Evolutionary conservation across 495 filamentous ascomycete species (phyloP).

Genomic region (Talaromyces thailandensis): DNA sequence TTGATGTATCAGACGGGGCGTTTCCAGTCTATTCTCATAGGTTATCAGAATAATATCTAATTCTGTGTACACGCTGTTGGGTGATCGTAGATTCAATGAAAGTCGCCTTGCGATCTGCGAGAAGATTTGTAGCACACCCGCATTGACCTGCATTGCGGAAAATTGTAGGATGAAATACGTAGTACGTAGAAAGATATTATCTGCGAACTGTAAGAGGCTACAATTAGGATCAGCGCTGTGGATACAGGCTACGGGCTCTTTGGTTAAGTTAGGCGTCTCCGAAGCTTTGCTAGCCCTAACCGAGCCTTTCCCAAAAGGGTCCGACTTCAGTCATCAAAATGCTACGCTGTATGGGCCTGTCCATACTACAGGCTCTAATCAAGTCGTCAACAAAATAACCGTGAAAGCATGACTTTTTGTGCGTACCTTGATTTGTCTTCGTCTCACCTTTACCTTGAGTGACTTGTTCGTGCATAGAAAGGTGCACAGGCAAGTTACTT

Average conservation of each 20-base stretch:
- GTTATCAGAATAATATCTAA: not conserved
- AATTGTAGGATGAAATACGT: not conserved
- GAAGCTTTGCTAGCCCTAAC: not conserved
- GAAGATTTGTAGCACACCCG: not conserved
- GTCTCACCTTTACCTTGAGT: too few relatives aligned
- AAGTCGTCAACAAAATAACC: not conserved
- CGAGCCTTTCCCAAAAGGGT: not conserved
- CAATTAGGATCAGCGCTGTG: not conserved
- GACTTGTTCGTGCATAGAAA: too few relatives aligned
- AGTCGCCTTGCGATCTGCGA: not conserved
- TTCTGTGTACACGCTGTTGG: not conserved
- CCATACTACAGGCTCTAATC: not conserved
- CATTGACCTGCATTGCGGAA: not conserved
- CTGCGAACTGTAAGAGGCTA: not conserved
- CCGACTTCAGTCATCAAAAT: not conserved
- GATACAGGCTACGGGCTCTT: not conserved
- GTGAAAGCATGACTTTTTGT: too few relatives aligned
- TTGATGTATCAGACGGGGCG: not conserved
- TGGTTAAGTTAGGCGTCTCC: not conserved
- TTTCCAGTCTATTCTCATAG: not conserved
- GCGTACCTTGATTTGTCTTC: too few relatives aligned
- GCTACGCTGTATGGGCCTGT: not conserved
- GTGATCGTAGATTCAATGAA: too few relatives aligned
- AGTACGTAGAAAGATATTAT: not conserved
- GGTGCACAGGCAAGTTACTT: too few relatives aligned